Base-by-base conservation (phyloP, 2,329 filamentous ascomycete genomes). In the Penicillium verrucosum region DNA sequence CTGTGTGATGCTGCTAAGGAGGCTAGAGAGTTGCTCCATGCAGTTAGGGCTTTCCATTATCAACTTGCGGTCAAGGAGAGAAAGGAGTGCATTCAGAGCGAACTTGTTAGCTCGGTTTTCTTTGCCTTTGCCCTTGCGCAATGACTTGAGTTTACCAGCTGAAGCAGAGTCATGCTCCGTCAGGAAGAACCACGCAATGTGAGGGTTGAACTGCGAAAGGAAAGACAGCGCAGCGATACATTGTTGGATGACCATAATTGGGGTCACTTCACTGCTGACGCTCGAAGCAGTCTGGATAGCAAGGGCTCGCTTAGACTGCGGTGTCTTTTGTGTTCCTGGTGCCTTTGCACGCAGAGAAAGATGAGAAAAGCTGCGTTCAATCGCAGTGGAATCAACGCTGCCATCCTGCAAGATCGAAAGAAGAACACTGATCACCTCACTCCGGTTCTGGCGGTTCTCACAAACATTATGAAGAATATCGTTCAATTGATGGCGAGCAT, bases 41-140 rank as follows among this genome's bases (percentile, higher is more conserved):
- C 96, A 93, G 7, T 87, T 83, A n/a, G 93, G 92, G 75, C 92
- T 99, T 75, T 99, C 94, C 77, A 96, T 96, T 62, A 99, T 92
- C 59, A 97, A 81, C 62, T 92, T 90, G n/a, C 94, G 89, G 70
- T 97, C 94, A 23, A 99, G 82, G 5, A 99, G 82, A 59, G 86
- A 88, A 45, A 99, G 81, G 30, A 99, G 79, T 14, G 92, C 92
- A 72, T 99, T 99, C 71, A 99, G 84, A 10, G 95, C 92, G 71
- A 89, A 99, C 71, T 90, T 94, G 64, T 88, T 87, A 29, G 90
- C 87, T 73, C 89, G 95, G 63, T 80, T 85, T 63, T 96, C 93
- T 74, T 93, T 94, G 51, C 80, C 84, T 73, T 97, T 97, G 67
- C 90, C 91, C 77, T 97, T 97, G 62, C 89, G 87, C 67, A 86